Evolutionary conservation across 2,329 filamentous ascomycete species (phyloP).

Genomic region (Penicillium sp.): DNA sequence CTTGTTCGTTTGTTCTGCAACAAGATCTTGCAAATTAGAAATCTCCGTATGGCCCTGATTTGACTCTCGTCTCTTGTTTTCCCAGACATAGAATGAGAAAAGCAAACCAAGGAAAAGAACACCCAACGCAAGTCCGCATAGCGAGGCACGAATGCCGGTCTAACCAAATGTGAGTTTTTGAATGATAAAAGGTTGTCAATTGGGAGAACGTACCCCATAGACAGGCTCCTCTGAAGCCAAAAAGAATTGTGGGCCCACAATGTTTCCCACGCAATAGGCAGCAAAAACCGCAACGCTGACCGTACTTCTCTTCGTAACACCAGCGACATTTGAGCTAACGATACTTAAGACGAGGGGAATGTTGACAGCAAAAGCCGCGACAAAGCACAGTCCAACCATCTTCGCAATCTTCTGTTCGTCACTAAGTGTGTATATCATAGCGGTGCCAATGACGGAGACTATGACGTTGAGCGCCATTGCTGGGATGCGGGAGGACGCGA

Average conservation of each 20-base stretch:
- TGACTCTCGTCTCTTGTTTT: slow-evolving; percentile 1
- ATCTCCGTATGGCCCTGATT: background rate
- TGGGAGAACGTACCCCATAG: background rate
- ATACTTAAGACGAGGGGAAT: background rate
- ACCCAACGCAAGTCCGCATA: background rate
- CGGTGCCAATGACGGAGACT: background rate
- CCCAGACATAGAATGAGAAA: slow-evolving; percentile 1
- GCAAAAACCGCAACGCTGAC: slow-evolving; percentile 46
- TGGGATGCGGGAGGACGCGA: background rate
- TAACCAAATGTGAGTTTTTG: background rate
- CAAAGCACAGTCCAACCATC: slow-evolving; percentile 18
- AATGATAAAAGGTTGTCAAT: background rate
- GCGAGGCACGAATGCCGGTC: slow-evolving; percentile 1
- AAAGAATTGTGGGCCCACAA: slow-evolving; percentile 20
- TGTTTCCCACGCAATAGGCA: slow-evolving; percentile 23
- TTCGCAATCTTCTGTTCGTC: background rate
- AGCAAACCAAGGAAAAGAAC: slow-evolving; percentile 3
- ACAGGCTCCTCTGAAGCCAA: background rate
- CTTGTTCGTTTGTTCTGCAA: background rate
- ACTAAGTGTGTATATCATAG: background rate
- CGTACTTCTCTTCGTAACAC: slow-evolving; percentile 19
- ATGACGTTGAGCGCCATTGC: background rate
- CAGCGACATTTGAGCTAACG: slow-evolving; percentile 19
- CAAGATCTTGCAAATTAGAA: background rate
- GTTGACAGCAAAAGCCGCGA: slow-evolving; percentile 13